Evolutionary conservation across 225 moss, liverwort and hornwort species (phyloP), one percentile per base, ranked within the genome.

Genomic region (Pleurozium schreberi): DNA sequence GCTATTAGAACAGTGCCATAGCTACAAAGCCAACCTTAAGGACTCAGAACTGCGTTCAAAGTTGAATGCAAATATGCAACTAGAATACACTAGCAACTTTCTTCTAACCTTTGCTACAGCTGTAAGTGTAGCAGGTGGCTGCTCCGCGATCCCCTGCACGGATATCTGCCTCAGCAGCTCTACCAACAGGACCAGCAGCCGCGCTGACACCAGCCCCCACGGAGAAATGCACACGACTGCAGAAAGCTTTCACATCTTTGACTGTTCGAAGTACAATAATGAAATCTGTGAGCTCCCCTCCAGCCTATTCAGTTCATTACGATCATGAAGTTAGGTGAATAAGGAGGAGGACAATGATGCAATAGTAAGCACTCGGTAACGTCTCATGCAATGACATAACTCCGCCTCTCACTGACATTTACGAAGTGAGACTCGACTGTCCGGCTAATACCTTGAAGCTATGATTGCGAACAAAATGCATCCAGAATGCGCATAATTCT

Each of bases 131-230:
- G 89, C 98, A 98, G 88, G 98, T 97, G 76, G 98, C 97, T 90
- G 98, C 94, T 79, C 98, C 98, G 82, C 97, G 95, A 88, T 97
- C 96, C 84, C 98, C 96, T 62, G 98, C 98, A 91, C 98, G 95
- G 28, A 98, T 81, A 91, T 98, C 98, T 87, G 98, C 98, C 87
- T 98, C 98, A 14, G 95, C 98, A 92, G 94, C 91, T 91, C 98
- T 93, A 84, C 98, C 98, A 43, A 98, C 94, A 88, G 96, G 98
- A 90, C 98, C 98, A 88, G 97, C 98, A 90, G 98, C 98, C 66
- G 97, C 97, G 92, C 98, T 98, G 75, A 98, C 92, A 74, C 98
- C 98, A 88, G 98, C 98, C 89, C 98, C 98, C 88, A 98, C 91
- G 68, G 98, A 98, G 62, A 98, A 95, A 93, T 97, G 98, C 70